phyloP scores from a whole-genome alignment of 2,329 filamentous ascomycete genomes.

The Ophidiomyces ophidiicola region DNA sequence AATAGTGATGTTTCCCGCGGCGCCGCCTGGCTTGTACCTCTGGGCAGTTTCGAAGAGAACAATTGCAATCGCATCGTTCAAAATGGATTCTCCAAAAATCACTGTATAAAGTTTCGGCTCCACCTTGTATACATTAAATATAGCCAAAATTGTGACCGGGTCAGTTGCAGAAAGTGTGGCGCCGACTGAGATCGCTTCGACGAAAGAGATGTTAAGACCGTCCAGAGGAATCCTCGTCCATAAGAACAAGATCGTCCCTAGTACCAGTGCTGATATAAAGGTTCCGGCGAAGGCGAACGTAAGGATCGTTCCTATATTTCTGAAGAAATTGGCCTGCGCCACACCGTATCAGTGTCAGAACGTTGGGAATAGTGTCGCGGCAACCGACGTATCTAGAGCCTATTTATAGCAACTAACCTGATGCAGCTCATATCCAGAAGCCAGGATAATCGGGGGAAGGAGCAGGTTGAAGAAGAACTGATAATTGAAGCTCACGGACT shows the following conservation, averaged over 20 bases:
- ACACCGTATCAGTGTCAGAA: neutral
- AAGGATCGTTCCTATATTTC: conserved; percentile 91
- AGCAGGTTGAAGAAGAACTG: conserved; percentile 99
- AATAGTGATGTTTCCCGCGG: conserved; percentile 57
- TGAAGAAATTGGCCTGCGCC: conserved; percentile 77
- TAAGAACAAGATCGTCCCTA: conserved; percentile 75
- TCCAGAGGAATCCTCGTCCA: conserved; percentile 82
- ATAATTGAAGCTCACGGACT: conserved; percentile 91
- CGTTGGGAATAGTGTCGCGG: neutral
- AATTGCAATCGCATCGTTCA: conserved; percentile 97
- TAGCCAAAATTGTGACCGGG: conserved; percentile 92
- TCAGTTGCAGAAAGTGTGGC: conserved; percentile 94
- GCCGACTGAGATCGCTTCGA: conserved; percentile 92
- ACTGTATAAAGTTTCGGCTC: conserved; percentile 97
- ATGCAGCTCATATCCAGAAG: conserved; percentile 92
- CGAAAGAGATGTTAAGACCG: conserved; percentile 74
- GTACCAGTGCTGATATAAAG: conserved; percentile 90
- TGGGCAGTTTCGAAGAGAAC: conserved; percentile 97
- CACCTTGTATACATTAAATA: conserved; percentile 99
- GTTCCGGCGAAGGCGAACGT: conserved; percentile 97
- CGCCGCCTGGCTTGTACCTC: conserved; percentile 67
- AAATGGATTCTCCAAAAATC: conserved; percentile 95
- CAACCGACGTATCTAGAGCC: neutral
- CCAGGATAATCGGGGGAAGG: conserved; percentile 94
- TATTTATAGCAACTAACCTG: conserved; percentile 43